A percentile compares a stretch with the other conserved stretches of the same genome.
These are phyloP conservation scores for Oxytropis ochrocephala DNA, from an alignment of 306 rosid genomes.

Conservation along the genomic window DNA sequence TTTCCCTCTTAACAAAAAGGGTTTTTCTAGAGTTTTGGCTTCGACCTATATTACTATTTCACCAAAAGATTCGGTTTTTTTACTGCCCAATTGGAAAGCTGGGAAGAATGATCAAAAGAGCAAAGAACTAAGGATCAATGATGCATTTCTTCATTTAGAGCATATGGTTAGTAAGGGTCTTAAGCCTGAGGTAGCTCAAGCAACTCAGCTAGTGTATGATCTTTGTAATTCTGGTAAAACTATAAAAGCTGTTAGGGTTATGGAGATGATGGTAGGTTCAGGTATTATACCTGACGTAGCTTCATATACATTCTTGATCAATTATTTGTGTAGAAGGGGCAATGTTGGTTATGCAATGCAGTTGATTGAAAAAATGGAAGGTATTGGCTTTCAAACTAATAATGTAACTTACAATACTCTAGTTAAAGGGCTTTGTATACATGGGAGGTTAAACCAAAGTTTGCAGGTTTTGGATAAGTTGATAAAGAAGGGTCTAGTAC, in stretches of 20 bases:
- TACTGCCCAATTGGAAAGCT: slow-evolving; percentile 63
- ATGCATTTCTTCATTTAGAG: slow-evolving; percentile 66
- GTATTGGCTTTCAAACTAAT: slow-evolving; percentile 53
- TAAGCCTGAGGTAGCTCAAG: slow-evolving; percentile 66
- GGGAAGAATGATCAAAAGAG: slow-evolving; percentile 48
- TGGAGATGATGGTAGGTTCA: slow-evolving; percentile 73
- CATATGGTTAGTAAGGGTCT: slow-evolving; percentile 59
- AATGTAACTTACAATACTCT: slow-evolving; percentile 68
- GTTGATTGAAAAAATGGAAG: slow-evolving; percentile 80
- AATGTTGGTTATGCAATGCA: slow-evolving; percentile 90
- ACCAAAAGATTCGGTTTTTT: slow-evolving; percentile 52
- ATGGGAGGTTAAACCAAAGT: slow-evolving; percentile 61
- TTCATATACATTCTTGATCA: slow-evolving; percentile 61
- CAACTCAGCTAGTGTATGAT: slow-evolving; percentile 81
- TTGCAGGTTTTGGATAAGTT: slow-evolving; percentile 68
- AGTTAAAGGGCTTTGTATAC: slow-evolving; percentile 71
- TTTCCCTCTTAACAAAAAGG: slow-evolving; percentile 37
- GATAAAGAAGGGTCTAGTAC: slow-evolving; percentile 65
- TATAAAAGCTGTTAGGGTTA: slow-evolving; percentile 57
- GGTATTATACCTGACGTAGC: slow-evolving; percentile 74
- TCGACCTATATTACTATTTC: slow-evolving; percentile 53
- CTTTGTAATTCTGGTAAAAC: slow-evolving; percentile 63
- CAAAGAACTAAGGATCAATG: slow-evolving; percentile 47
- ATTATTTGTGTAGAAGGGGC: slow-evolving; percentile 68
- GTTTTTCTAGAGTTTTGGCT: slow-evolving; percentile 66